A percentile compares a stretch with the other conserved stretches of the same genome.
These are phyloP conservation scores for Mycocalia duriaeana DNA, from an alignment of 1,284 basidiomycete species.

Conservation along the genomic window DNA sequence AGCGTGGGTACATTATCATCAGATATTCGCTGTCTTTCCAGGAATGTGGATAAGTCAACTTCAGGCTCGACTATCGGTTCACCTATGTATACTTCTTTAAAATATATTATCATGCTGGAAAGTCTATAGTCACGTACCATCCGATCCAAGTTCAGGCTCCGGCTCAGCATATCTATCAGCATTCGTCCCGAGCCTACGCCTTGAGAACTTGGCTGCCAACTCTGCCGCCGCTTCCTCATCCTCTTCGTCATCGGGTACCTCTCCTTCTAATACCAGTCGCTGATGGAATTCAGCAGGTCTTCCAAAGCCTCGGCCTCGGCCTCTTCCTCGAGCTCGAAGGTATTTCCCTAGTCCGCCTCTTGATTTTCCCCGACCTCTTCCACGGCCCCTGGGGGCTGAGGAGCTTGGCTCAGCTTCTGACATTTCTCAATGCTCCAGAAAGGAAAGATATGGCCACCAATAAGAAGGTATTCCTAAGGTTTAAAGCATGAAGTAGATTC, in stretches of 20 bases:
- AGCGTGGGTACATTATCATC: slow-evolving; percentile 30
- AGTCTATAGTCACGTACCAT: slow-evolving; percentile 40
- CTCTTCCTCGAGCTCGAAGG: slow-evolving; percentile 60
- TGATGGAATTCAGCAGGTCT: slow-evolving; percentile 59
- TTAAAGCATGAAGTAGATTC: too few species aligned
- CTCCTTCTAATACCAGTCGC: slow-evolving; percentile 57
- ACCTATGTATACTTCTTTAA: slow-evolving; percentile 31
- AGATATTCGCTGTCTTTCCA: slow-evolving; percentile 54
- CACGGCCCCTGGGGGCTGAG: slow-evolving; percentile 11
- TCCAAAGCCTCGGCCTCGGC: slow-evolving; percentile 48
- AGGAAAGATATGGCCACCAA: too few species aligned
- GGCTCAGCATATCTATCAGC: slow-evolving; percentile 67
- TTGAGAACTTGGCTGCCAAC: slow-evolving; percentile 43
- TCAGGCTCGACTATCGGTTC: slow-evolving; percentile 68
- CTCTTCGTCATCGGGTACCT: slow-evolving; percentile 38
- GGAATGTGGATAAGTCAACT: slow-evolving; percentile 63
- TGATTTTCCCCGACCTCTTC: slow-evolving; percentile 49
- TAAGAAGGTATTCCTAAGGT: too few species aligned
- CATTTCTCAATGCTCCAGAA: neutral
- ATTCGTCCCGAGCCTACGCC: slow-evolving; percentile 59
- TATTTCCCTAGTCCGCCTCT: slow-evolving; percentile 71
- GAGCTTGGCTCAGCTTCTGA: neutral
- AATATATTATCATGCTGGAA: neutral
- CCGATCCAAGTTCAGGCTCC: slow-evolving; percentile 59
- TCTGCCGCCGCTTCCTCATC: slow-evolving; percentile 48